Evolutionary conservation across 371 early-diverging fungal species (phyloP).

Genomic region (Chytridium lagenaria): DNA sequence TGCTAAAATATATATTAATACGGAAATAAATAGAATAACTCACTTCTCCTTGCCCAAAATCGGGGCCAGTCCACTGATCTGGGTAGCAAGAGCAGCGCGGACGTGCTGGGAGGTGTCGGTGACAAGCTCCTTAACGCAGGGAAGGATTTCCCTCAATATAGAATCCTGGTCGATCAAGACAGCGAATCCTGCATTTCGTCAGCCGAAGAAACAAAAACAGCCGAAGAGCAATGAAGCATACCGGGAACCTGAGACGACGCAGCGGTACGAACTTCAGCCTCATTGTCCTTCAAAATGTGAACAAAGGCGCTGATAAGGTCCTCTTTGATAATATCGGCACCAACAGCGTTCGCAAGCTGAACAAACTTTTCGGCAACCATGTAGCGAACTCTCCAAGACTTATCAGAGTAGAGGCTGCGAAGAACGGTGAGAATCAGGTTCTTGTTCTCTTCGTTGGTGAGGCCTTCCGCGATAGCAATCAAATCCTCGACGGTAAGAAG

Average conservation of each 20-base stretch:
- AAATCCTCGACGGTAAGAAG: conserved; percentile 91
- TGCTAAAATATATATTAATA: conserved; percentile 51
- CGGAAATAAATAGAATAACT: conserved; percentile 36
- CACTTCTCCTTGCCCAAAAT: conserved; percentile 92
- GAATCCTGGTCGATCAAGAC: conserved; percentile 79
- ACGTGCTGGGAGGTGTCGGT: conserved; percentile 95
- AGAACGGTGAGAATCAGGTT: conserved; percentile 75
- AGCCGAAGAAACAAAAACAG: not conserved
- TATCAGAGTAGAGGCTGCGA: conserved; percentile 82
- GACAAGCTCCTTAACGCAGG: conserved; percentile 89
- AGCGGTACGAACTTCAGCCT: conserved; percentile 97
- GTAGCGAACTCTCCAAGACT: conserved; percentile 97
- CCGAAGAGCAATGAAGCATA: conserved; percentile 32
- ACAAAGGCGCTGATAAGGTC: conserved; percentile 80
- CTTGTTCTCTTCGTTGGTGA: conserved; percentile 78
- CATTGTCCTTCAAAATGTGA: conserved; percentile 86
- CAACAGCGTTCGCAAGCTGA: conserved; percentile 82
- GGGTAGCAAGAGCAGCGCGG: conserved; percentile 92
- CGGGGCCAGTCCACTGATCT: conserved; percentile 94
- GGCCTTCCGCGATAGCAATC: conserved; percentile 85
- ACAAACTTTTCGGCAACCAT: conserved; percentile 98
- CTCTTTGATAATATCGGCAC: conserved; percentile 73
- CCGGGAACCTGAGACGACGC: conserved; percentile 88
- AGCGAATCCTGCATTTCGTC: conserved; percentile 69
- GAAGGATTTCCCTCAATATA: conserved; percentile 81